phyloP scores from a whole-genome alignment of 345 rosid genomes.

The Eucalyptus cladocalyx region DNA sequence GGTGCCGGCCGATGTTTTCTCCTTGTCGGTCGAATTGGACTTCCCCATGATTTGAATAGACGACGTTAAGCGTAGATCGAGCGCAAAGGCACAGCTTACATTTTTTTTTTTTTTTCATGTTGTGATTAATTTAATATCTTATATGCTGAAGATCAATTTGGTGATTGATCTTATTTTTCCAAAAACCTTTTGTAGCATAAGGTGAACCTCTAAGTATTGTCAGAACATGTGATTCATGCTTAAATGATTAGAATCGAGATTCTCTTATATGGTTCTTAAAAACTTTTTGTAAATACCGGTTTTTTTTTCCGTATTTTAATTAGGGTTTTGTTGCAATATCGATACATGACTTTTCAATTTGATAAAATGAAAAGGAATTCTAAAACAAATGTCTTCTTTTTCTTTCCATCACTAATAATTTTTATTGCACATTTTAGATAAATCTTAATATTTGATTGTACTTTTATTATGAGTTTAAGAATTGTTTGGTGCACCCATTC shows the following conservation, averaged over 20 bases:
- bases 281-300: too few species aligned
- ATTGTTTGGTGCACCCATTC: neutral
- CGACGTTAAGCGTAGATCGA: neutral
- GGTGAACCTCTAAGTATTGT: neutral
- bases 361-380: neutral
- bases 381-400: neutral
- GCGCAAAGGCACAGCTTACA: neutral
- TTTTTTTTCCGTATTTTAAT: rapidly evolving
- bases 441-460: neutral
- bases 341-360: neutral
- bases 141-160: neutral
- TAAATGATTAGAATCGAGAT: neutral
- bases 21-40: neutral
- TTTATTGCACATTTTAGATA: neutral
- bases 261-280: rapidly evolving
- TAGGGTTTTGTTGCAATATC: rapidly evolving
- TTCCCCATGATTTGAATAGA: neutral
- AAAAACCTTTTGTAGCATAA: neutral
- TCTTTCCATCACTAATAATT: too few species aligned
- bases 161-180: neutral
- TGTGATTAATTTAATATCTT: neutral
- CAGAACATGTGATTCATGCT: neutral
- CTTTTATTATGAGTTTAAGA: neutral
- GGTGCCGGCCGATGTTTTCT: neutral
- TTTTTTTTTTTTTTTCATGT: neutral